Percentiles rank a stretch among this genome's conserved stretches.
phyloP scores from a whole-genome alignment of 768 basidiomycete genomes.

The Amanita inopinata region DNA sequence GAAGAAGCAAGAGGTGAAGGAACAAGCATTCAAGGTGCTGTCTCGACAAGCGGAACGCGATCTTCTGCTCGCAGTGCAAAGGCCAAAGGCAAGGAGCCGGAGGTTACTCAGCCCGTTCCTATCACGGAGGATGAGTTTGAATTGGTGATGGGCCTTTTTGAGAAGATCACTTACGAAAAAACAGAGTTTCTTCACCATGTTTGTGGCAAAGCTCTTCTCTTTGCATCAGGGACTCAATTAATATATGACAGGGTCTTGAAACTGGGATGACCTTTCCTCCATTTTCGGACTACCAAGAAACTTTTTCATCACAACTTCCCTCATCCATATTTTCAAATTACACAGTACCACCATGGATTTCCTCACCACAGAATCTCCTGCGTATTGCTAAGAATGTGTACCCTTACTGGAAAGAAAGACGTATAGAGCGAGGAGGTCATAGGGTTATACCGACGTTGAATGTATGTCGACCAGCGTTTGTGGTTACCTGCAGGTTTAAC shows the following conservation, averaged over 20 bases:
- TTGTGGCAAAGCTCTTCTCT: constrained; percentile 21
- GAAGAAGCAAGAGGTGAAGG: constrained; percentile 80
- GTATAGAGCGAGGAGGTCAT: constrained; percentile 71
- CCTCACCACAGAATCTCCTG: constrained; percentile 48
- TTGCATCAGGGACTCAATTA: constrained; percentile 2
- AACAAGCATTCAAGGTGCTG: constrained; percentile 64
- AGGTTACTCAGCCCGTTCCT: constrained; percentile 47
- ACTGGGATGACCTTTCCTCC: constrained; percentile 62
- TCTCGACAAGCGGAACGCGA: constrained; percentile 43
- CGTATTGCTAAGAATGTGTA: constrained; percentile 69
- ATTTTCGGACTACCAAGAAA: constrained; percentile 64
- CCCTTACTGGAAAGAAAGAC: constrained; percentile 84
- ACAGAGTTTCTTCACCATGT: constrained; percentile 88
- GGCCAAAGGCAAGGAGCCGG: constrained; percentile 79
- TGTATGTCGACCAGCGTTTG: constrained; percentile 34
- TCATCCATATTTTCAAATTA: constrained; percentile 62
- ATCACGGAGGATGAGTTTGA: constrained; percentile 93
- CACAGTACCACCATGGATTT: constrained; percentile 58
- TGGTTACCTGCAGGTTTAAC: constrained; percentile 1
- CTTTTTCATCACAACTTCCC: constrained; percentile 50
- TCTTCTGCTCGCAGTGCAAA: constrained; percentile 62
- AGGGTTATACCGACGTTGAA: constrained; percentile 83
- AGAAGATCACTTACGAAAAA: constrained; percentile 83
- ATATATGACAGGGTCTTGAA: constrained; percentile 41
- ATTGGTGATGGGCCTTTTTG: constrained; percentile 89